phyloP scores from a whole-genome alignment of 352 stramenopile species.

The Pythium brachiatum region DNA sequence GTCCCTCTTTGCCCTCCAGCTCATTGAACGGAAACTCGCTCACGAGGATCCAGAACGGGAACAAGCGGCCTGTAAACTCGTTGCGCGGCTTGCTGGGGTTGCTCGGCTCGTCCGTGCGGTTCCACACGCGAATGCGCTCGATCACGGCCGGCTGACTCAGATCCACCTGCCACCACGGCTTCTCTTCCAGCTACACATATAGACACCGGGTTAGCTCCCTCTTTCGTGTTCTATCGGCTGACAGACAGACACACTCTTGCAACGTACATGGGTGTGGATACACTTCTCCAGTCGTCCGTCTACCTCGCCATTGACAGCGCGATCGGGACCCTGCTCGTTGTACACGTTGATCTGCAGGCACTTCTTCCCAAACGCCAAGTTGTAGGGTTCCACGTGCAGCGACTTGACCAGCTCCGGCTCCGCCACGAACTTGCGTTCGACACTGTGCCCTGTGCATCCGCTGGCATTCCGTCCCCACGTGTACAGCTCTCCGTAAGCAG shows the following conservation, averaged over 20 bases:
- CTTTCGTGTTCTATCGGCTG: no score
- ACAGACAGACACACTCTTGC: neutral
- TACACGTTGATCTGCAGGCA: conserved; percentile 89
- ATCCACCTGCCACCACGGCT: conserved; percentile 94
- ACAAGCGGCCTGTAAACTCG: conserved; percentile 82
- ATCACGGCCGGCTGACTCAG: conserved; percentile 76
- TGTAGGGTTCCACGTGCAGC: conserved; percentile 86
- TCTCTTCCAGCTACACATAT: conserved; percentile 69
- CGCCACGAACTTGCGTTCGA: conserved; percentile 59
- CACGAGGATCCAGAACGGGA: conserved; percentile 93
- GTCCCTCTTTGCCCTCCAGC: conserved; percentile 68
- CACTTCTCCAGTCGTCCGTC: conserved; percentile 69
- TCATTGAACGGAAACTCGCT: conserved; percentile 87
- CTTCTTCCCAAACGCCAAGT: conserved; percentile 77
- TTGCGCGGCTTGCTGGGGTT: conserved; percentile 70
- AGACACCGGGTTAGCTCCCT: neutral
- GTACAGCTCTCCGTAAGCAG: conserved; percentile 87
- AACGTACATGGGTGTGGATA: conserved; percentile 83
- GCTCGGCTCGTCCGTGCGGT: conserved; percentile 85
- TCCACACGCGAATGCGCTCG: conserved; percentile 88
- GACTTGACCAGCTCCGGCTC: conserved; percentile 73
- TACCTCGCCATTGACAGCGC: conserved; percentile 84
- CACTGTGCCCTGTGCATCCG: conserved; percentile 86
- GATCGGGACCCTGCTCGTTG: conserved; percentile 77
- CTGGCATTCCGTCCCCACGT: conserved; percentile 90